These are phyloP conservation scores for Monosporascus sp. DNA, from an alignment of 2,329 filamentous ascomycete species.

Conservation along the genomic window DNA sequence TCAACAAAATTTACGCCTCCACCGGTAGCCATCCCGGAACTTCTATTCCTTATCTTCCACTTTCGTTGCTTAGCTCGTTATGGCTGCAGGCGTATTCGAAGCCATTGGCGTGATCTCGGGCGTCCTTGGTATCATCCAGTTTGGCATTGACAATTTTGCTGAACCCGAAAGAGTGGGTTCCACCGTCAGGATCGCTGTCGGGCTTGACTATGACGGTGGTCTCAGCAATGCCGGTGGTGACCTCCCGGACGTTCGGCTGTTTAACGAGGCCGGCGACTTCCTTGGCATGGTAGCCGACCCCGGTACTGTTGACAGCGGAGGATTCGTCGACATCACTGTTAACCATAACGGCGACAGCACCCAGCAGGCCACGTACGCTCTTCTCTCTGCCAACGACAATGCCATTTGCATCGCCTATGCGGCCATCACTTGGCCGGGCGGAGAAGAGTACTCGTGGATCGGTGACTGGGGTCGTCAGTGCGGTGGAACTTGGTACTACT, in stretches of 20 bases:
- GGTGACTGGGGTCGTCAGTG: conserved; percentile 22
- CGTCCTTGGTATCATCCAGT: conserved; percentile 16
- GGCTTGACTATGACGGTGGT: conserved; percentile 13
- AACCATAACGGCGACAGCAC: conserved; percentile 9
- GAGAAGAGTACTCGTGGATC: conserved; percentile 16
- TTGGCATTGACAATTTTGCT: conserved; percentile 14
- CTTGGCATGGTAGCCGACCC: conserved; percentile 16
- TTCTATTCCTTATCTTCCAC: too few species aligned
- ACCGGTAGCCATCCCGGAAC: too few species aligned
- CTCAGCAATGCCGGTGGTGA: conserved; percentile 19
- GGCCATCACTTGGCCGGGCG: conserved; percentile 12
- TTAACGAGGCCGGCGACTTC: conserved; percentile 19
- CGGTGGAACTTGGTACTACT: conserved; percentile 20
- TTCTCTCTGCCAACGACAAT: conserved; percentile 22
- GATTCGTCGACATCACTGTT: conserved; percentile 12
- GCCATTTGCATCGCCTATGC: conserved; percentile 20
- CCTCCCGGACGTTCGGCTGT: conserved; percentile 22
- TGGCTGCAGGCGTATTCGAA: conserved; percentile 13
- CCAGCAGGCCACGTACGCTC: conserved; percentile 18
- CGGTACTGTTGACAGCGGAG: conserved; percentile 14
- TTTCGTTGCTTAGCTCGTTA: neutral
- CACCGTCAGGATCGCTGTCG: conserved; percentile 13
- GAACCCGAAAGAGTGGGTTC: conserved; percentile 8
- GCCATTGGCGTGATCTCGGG: conserved; percentile 16
- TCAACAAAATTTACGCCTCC: too few species aligned